Evolutionary conservation across 1,284 basidiomycete genomes (phyloP).

Genomic region (Cystobasidium pallidum): DNA sequence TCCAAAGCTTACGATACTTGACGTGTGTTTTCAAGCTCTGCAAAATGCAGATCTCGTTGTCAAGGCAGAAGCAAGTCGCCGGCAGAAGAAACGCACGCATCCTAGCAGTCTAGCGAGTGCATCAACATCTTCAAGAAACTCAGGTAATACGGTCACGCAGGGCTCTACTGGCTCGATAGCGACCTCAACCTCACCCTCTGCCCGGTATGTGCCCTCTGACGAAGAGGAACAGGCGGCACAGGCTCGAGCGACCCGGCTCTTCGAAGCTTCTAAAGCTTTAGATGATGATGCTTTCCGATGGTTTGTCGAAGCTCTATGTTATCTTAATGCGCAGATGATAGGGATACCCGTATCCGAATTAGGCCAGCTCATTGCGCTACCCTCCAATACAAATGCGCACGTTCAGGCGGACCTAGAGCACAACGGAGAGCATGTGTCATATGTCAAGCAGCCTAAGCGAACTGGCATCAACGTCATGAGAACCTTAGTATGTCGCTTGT

Average conservation of each 20-base stretch:
- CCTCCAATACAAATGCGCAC: neutral
- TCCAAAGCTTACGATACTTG: neutral
- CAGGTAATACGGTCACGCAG: neutral
- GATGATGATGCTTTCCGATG: constrained; percentile 79
- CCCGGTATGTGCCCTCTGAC: constrained; percentile 62
- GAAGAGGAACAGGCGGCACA: constrained; percentile 74
- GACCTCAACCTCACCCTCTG: constrained; percentile 23
- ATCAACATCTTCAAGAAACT: constrained; percentile 20
- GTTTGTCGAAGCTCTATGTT: constrained; percentile 81
- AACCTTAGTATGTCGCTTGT: constrained; percentile 38
- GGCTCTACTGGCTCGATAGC: constrained; percentile 1
- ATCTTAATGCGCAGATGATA: constrained; percentile 84
- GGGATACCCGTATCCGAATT: constrained; percentile 66
- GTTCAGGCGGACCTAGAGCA: neutral
- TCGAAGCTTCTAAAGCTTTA: constrained; percentile 74
- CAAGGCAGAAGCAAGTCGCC: constrained; percentile 50
- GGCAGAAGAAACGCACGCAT: constrained; percentile 46
- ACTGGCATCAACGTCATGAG: constrained; percentile 49
- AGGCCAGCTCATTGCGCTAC: constrained; percentile 40
- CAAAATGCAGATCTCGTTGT: constrained; percentile 93
- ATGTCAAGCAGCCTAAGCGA: constrained; percentile 41
- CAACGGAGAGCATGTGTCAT: constrained; percentile 4
- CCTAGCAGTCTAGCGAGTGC: neutral
- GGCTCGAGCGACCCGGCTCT: constrained; percentile 73
- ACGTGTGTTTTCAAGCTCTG: constrained; percentile 60